Conservation (phyloP, 208 protist genomes). For the Leishmania arabica region DNA sequence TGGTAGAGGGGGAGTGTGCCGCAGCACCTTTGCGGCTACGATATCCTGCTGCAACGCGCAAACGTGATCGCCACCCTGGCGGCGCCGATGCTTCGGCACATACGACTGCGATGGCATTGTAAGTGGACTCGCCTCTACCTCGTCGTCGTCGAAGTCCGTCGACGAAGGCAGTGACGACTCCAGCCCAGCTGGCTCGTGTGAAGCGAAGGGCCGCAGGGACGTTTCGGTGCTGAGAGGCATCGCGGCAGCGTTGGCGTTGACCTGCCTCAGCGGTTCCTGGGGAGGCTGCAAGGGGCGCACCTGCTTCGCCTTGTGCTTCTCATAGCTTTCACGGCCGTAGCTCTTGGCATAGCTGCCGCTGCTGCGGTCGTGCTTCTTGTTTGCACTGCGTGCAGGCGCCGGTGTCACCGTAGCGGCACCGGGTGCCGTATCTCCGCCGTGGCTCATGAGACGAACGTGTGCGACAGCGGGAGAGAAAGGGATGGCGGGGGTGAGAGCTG, state of each 20-base stretch:
- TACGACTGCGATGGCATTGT: conserved; percentile 25
- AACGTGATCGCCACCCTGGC: neutral
- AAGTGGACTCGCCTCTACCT: conserved; percentile 21
- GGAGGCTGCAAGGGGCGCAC: conserved; percentile 5
- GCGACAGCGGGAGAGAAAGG: neutral
- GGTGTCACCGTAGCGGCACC: conserved; percentile 12
- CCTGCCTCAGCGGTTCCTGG: conserved; percentile 14
- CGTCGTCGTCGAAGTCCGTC: neutral
- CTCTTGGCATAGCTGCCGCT: conserved; percentile 28
- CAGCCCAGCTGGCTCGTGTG: neutral
- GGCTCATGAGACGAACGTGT: conserved; percentile 10
- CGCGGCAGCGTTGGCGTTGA: conserved; percentile 12
- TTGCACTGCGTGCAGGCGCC: conserved; percentile 17
- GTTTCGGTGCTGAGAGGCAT: neutral
- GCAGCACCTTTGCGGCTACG: neutral
- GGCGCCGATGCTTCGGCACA: conserved; percentile 11
- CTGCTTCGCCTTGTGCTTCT: conserved; percentile 15
- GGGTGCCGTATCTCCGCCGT: neutral
- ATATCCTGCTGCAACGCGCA: neutral
- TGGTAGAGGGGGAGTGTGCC: neutral
- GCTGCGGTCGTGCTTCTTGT: conserved; percentile 14
- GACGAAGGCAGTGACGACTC: neutral
- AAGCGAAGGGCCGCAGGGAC: neutral
- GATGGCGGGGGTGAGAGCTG: neutral
- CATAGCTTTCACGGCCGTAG: conserved; percentile 20